Evolutionary conservation across 1,139 yeast genomes (phyloP).

Genomic region (Kluyveromyces sp.): DNA sequence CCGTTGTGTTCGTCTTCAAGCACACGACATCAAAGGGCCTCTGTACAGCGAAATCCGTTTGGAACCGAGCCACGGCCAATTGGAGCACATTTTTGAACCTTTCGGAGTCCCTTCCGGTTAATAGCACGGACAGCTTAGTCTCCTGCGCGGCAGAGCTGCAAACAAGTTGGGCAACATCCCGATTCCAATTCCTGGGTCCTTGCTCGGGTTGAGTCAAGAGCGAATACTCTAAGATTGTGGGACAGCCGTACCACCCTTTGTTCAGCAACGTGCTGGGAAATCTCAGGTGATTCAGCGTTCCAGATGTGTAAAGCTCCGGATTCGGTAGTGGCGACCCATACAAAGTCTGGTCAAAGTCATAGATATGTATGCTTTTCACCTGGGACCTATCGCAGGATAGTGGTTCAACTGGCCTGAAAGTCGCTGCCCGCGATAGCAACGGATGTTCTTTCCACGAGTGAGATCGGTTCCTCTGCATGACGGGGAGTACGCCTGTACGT

Average conservation of each 20-base stretch:
- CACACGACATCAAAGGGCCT: constrained; percentile 36
- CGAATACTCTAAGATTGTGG: constrained; percentile 31
- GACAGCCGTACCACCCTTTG: constrained; percentile 45
- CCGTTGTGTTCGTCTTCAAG: constrained; percentile 32
- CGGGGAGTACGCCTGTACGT: too few relatives aligned
- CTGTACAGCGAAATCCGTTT: constrained; percentile 22
- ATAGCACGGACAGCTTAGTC: constrained; percentile 35
- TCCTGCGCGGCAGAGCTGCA: constrained; percentile 25
- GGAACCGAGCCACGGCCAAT: constrained; percentile 14
- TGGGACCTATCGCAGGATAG: neutral
- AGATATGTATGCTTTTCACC: constrained; percentile 35
- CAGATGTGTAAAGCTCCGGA: constrained; percentile 32
- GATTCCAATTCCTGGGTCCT: constrained; percentile 34
- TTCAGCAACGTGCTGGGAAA: constrained; percentile 26
- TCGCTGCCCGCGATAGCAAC: neutral
- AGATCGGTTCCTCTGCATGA: too few relatives aligned
- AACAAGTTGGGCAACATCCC: constrained; percentile 34
- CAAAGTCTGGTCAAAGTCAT: constrained; percentile 44
- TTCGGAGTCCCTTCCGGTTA: constrained; percentile 38
- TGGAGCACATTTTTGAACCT: constrained; percentile 26
- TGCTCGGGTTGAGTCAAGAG: constrained; percentile 30
- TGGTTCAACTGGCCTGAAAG: neutral
- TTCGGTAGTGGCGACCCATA: constrained; percentile 41
- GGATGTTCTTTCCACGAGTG: constrained; percentile 1
- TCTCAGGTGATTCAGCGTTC: constrained; percentile 27